Conservation (phyloP, 495 filamentous ascomycete genomes). For the Melanomma pulvis-pyrius region DNA sequence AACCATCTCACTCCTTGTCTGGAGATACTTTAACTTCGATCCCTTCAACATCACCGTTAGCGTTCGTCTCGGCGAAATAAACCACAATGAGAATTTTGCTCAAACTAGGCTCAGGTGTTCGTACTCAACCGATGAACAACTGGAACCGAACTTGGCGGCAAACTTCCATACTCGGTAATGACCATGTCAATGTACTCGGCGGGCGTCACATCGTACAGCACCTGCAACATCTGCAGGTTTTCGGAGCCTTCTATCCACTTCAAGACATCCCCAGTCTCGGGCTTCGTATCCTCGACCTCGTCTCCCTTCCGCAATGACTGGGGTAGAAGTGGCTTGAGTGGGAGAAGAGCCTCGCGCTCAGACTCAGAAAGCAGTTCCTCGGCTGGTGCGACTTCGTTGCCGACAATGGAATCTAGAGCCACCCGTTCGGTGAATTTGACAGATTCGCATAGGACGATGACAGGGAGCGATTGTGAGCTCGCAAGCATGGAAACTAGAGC, state of each 20-base stretch:
- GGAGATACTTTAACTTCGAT: not conserved
- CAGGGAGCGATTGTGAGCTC: constrained; percentile 70
- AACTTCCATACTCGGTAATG: constrained; percentile 85
- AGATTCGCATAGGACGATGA: constrained; percentile 90
- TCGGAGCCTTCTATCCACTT: constrained; percentile 62
- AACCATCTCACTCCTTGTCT: not conserved
- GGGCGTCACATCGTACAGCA: constrained; percentile 95
- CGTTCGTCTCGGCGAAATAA: not conserved
- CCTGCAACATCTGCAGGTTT: constrained; percentile 72
- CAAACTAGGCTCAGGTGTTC: constrained; percentile 29
- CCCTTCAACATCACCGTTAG: not conserved
- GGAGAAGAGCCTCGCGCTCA: constrained; percentile 29
- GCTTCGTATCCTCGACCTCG: constrained; percentile 46
- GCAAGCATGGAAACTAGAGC: constrained; percentile 88
- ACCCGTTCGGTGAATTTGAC: constrained; percentile 95
- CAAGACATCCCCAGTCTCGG: constrained; percentile 42
- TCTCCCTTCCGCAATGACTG: constrained; percentile 14
- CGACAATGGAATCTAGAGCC: constrained; percentile 85
- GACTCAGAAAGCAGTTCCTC: constrained; percentile 60
- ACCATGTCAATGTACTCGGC: constrained; percentile 85
- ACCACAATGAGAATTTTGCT: not conserved
- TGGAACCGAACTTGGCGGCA: constrained; percentile 83
- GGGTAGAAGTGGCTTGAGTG: constrained; percentile 33
- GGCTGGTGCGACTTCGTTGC: constrained; percentile 80
- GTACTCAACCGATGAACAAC: constrained; percentile 58